Conservation (phyloP, 192 early-diverging fungal species). For the Coemansia sp. region DNA sequence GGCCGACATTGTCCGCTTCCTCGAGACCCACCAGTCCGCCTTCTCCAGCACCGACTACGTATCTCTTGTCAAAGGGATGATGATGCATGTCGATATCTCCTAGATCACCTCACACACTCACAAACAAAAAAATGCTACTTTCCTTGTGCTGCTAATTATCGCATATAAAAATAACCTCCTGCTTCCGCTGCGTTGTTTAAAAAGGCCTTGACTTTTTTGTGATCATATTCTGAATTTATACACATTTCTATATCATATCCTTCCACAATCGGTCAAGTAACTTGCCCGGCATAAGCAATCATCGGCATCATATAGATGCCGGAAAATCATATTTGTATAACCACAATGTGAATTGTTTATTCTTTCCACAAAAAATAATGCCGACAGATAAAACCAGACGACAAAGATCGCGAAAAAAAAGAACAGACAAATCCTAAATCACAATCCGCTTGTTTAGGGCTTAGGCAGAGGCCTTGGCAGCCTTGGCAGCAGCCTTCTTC, state of each 20-base stretch:
- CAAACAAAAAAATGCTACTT: too few species aligned
- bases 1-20: conserved; percentile 30
- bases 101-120: too few species aligned
- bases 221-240: too few species aligned
- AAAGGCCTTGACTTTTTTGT: neutral
- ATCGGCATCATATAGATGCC: neutral
- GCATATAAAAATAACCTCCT: too few species aligned
- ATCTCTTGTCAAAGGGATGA: conserved; percentile 50
- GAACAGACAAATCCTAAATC: neutral
- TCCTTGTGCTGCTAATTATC: neutral
- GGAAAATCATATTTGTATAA: too few species aligned
- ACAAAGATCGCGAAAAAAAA: neutral
- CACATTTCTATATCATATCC: too few species aligned
- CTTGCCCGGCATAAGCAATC: too few species aligned
- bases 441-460: neutral
- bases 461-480: conserved; percentile 27
- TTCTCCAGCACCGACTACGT: conserved; percentile 51
- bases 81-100: conserved; percentile 18
- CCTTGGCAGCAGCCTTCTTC: conserved; percentile 40
- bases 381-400: too few species aligned
- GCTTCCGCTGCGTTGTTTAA: conserved; percentile 4
- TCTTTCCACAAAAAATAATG: neutral
- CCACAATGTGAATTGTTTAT: conserved; percentile 4
- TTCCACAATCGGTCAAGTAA: too few species aligned
- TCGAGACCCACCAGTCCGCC: conserved; percentile 45